phyloP scores from a whole-genome alignment of 2,329 filamentous ascomycete species.

The Harringtonia lauricola region DNA sequence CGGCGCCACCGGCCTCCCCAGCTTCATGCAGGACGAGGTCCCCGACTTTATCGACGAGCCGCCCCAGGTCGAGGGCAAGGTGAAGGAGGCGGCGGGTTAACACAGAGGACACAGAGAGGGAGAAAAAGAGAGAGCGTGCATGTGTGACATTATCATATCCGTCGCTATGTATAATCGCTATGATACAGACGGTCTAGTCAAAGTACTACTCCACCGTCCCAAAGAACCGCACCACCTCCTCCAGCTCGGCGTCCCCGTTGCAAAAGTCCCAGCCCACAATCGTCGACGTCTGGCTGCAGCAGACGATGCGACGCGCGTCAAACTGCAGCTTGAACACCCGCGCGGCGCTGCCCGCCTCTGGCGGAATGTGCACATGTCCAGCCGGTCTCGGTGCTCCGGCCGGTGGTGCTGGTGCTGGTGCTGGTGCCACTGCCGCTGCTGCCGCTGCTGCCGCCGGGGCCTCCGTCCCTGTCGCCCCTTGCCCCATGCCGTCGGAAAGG shows the following conservation, averaged over 20 bases:
- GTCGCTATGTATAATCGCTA: no score
- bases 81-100: slow-evolving; percentile 12
- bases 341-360: slow-evolving; percentile 26
- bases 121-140: neutral
- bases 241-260: slow-evolving; percentile 68
- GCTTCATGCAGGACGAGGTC: slow-evolving; percentile 83
- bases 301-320: slow-evolving; percentile 84
- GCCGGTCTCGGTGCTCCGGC: no score
- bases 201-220: slow-evolving; percentile 40
- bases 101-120: neutral
- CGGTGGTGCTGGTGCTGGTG: neutral
- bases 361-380: no score
- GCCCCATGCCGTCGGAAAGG: neutral
- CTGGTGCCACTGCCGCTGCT: neutral
- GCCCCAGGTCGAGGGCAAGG: slow-evolving; percentile 29
- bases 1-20: slow-evolving; percentile 53
- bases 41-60: slow-evolving; percentile 91
- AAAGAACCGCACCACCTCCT: slow-evolving; percentile 71
- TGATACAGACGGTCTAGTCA: no score
- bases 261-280: slow-evolving; percentile 99
- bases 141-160: neutral
- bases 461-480: neutral
- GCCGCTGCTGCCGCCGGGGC: neutral
- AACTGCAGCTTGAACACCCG: slow-evolving; percentile 96
- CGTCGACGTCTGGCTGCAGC: slow-evolving; percentile 80